These are phyloP conservation scores for Penicillium sp. DNA, from an alignment of 2,329 filamentous ascomycete genomes.

Conservation along the genomic window DNA sequence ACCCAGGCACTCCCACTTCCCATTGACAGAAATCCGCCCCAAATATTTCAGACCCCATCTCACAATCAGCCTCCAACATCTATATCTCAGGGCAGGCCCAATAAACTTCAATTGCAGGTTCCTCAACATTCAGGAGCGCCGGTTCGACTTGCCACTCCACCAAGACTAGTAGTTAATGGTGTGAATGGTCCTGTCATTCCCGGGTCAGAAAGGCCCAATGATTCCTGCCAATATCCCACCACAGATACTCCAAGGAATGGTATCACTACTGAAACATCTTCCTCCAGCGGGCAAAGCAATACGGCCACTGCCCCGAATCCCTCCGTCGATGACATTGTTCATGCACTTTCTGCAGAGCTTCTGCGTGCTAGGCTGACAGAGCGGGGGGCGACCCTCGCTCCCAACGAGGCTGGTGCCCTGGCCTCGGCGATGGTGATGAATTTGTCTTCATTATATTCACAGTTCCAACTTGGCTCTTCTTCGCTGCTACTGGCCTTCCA, in stretches of 20 bases:
- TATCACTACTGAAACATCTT: background rate
- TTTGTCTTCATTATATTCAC: slow-evolving; percentile 31
- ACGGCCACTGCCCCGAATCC: slow-evolving; percentile 12
- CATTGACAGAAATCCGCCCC: slow-evolving; percentile 40
- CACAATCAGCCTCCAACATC: slow-evolving; percentile 32
- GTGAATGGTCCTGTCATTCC: slow-evolving; percentile 23
- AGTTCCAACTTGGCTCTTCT: slow-evolving; percentile 24
- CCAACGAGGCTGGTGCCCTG: slow-evolving; percentile 34
- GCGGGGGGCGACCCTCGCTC: slow-evolving; percentile 27
- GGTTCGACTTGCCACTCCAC: slow-evolving; percentile 46
- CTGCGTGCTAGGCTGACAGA: slow-evolving; percentile 32
- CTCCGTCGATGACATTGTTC: slow-evolving; percentile 35
- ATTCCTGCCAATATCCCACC: background rate
- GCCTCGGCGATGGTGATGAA: slow-evolving; percentile 35
- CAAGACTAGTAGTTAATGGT: slow-evolving; percentile 43
- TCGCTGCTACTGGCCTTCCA: slow-evolving; percentile 35
- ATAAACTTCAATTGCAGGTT: slow-evolving; percentile 46
- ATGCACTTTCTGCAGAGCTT: slow-evolving; percentile 35
- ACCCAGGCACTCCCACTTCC: slow-evolving; percentile 43
- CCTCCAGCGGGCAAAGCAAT: slow-evolving; percentile 8
- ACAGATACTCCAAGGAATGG: background rate
- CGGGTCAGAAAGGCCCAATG: background rate
- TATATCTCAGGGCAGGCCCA: slow-evolving; percentile 30
- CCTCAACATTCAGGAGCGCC: slow-evolving; percentile 43
- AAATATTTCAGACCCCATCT: slow-evolving; percentile 16